Conservation (phyloP, 371 early-diverging fungal species). For the Rhizopus stolonifer region DNA sequence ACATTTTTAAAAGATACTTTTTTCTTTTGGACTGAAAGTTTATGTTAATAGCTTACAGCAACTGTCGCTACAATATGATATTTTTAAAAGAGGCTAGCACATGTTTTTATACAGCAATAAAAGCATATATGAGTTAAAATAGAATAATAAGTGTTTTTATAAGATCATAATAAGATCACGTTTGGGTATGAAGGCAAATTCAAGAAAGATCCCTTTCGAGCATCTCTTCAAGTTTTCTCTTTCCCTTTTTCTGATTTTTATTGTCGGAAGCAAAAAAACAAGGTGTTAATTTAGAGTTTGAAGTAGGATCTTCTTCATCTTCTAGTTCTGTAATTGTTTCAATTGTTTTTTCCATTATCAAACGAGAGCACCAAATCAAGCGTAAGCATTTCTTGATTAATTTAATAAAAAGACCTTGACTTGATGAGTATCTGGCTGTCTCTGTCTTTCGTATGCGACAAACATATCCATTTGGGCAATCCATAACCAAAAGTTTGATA, state of each 20-base stretch:
- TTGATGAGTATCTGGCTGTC: not conserved
- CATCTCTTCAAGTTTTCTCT: not conserved
- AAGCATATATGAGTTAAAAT: too few relatives aligned
- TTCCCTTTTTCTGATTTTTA: not conserved
- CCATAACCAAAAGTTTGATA: conserved; percentile 1
- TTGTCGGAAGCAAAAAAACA: conserved; percentile 1
- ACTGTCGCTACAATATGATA: too few relatives aligned
- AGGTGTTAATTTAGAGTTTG: not conserved
- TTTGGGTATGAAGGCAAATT: too few relatives aligned
- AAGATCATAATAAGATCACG: too few relatives aligned
- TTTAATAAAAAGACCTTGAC: not conserved
- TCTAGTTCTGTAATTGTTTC: not conserved
- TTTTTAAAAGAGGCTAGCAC: too few relatives aligned
- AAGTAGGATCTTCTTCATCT: conserved; percentile 1
- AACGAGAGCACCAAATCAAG: not conserved
- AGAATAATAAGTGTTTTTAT: too few relatives aligned
- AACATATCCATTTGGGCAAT: conserved; percentile 3
- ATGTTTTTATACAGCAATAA: too few relatives aligned
- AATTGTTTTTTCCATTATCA: conserved; percentile 1
- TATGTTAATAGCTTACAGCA: too few relatives aligned
- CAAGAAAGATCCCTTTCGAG: not conserved
- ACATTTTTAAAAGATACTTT: too few relatives aligned
- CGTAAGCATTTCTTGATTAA: not conserved
- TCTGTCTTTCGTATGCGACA: conserved; percentile 2
- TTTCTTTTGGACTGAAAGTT: too few relatives aligned